Conservation (phyloP, 805 yeast genomes). For the Cyberlindnera nakhonratchasimensis region DNA sequence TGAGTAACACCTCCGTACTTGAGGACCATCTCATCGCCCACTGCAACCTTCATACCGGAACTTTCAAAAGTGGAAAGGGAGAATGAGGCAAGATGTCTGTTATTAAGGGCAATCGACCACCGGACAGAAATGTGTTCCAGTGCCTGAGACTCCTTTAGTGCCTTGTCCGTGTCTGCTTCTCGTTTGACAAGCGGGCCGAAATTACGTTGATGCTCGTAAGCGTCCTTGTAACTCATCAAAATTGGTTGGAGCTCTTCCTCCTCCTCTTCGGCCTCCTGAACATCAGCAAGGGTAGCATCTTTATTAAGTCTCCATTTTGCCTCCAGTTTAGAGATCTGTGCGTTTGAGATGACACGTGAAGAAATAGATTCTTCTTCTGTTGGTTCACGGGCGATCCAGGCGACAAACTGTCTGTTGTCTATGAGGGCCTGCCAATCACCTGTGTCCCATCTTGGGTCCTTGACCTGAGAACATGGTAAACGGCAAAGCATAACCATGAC, state of each 20-base stretch:
- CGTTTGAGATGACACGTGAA: slow-evolving; percentile 53
- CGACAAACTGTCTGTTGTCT: slow-evolving; percentile 69
- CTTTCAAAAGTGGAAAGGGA: slow-evolving; percentile 64
- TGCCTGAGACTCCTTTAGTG: slow-evolving; percentile 71
- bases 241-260: slow-evolving; percentile 61
- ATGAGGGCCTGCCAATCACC: slow-evolving; percentile 84
- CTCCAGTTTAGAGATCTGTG: slow-evolving; percentile 71
- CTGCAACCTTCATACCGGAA: slow-evolving; percentile 63
- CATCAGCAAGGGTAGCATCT: slow-evolving; percentile 67
- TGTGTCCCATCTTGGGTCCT: slow-evolving; percentile 82
- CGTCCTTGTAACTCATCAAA: slow-evolving; percentile 74
- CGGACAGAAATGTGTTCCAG: slow-evolving; percentile 65
- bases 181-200: slow-evolving; percentile 79
- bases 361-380: slow-evolving; percentile 56
- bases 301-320: slow-evolving; percentile 76
- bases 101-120: slow-evolving; percentile 71
- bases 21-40: slow-evolving; percentile 79
- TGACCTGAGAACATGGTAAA: slow-evolving; percentile 77
- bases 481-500: slow-evolving; percentile 87
- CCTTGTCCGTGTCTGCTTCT: slow-evolving; percentile 78
- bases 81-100: slow-evolving; percentile 66
- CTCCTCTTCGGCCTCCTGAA: slow-evolving; percentile 50
- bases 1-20: slow-evolving; percentile 55
- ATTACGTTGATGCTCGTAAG: slow-evolving; percentile 77
- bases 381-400: slow-evolving; percentile 80